A percentile compares a stretch with the other conserved stretches of the same genome.
Evolutionary conservation across 441 rosid genomes (phyloP).

Genomic region (Croton setiger): DNA sequence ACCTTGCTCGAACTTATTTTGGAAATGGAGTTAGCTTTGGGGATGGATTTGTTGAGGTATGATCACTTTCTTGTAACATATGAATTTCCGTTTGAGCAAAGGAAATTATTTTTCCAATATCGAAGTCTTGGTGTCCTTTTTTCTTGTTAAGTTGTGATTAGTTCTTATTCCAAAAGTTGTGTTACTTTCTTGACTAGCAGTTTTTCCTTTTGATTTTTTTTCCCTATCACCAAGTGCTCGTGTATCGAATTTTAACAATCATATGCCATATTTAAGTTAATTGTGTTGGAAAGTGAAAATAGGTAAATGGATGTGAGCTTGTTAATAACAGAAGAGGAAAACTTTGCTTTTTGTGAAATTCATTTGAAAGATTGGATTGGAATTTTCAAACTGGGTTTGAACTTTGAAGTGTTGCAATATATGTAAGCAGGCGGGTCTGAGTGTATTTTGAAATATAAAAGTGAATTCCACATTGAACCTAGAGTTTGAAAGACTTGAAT

Average conservation of each 20-base stretch:
- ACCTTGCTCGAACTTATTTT: constrained; percentile 81
- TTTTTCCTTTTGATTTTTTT: background rate
- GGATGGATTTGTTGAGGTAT: constrained; percentile 96
- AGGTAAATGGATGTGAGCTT: background rate
- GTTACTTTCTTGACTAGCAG: background rate
- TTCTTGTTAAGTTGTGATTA: background rate
- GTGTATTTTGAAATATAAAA: background rate
- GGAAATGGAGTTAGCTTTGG: constrained; percentile 90
- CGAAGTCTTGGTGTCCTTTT: background rate
- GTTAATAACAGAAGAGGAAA: background rate
- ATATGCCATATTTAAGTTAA: background rate
- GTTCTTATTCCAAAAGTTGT: background rate
- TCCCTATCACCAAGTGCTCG: background rate
- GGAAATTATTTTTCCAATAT: background rate
- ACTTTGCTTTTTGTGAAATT: background rate
- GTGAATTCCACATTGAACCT: background rate
- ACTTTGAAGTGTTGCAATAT: background rate
- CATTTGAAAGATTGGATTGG: background rate
- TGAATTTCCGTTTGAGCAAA: background rate
- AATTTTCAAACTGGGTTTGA: background rate
- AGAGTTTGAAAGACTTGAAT: background rate
- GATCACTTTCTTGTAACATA: background rate
- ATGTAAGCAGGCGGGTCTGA: background rate
- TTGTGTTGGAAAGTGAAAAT: background rate
- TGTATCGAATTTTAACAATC: background rate